These are phyloP conservation scores for Meyerozyma elateridarum DNA, from an alignment of 1,139 yeast genomes.

Conservation along the genomic window DNA sequence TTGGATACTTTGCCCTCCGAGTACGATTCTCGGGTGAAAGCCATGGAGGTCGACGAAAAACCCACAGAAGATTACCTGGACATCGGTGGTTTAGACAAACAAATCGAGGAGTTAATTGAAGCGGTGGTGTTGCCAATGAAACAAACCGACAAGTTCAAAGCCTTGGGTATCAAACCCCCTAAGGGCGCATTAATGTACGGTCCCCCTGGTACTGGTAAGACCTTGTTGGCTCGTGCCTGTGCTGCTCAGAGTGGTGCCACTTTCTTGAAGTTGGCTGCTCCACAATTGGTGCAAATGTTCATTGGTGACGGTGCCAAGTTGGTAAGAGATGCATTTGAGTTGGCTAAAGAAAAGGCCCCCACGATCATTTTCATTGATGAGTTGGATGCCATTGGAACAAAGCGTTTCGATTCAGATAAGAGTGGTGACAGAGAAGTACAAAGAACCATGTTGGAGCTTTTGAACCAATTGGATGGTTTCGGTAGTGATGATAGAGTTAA, in stretches of 20 bases:
- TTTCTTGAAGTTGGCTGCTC: slow-evolving; percentile 92
- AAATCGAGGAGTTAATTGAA: slow-evolving; percentile 94
- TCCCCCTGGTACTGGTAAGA: slow-evolving; percentile 99
- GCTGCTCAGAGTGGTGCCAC: slow-evolving; percentile 99
- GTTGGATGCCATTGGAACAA: slow-evolving; percentile 97
- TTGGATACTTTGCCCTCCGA: slow-evolving; percentile 95
- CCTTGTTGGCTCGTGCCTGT: slow-evolving; percentile 95
- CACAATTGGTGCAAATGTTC: slow-evolving; percentile 97
- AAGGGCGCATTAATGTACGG: slow-evolving; percentile 99
- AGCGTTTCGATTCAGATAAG: slow-evolving; percentile 95
- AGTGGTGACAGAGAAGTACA: slow-evolving; percentile 98
- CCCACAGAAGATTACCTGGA: slow-evolving; percentile 96
- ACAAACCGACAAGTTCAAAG: slow-evolving; percentile 93
- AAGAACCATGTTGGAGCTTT: slow-evolving; percentile 95
- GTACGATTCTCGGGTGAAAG: slow-evolving; percentile 95
- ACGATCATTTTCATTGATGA: slow-evolving; percentile 97
- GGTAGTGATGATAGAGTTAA: slow-evolving; percentile 97
- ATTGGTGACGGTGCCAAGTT: slow-evolving; percentile 99
- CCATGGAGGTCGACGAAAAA: slow-evolving; percentile 98
- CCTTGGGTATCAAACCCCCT: slow-evolving; percentile 92
- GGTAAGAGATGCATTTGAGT: slow-evolving; percentile 97
- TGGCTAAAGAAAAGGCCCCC: slow-evolving; percentile 98
- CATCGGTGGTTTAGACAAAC: slow-evolving; percentile 97
- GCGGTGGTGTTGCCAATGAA: slow-evolving; percentile 98
- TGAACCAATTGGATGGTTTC: slow-evolving; percentile 96